Percentiles rank a stretch among this genome's conserved stretches.
phyloP scores from a whole-genome alignment of 2,329 filamentous ascomycete species.

The Sporothrix variecibatus region DNA sequence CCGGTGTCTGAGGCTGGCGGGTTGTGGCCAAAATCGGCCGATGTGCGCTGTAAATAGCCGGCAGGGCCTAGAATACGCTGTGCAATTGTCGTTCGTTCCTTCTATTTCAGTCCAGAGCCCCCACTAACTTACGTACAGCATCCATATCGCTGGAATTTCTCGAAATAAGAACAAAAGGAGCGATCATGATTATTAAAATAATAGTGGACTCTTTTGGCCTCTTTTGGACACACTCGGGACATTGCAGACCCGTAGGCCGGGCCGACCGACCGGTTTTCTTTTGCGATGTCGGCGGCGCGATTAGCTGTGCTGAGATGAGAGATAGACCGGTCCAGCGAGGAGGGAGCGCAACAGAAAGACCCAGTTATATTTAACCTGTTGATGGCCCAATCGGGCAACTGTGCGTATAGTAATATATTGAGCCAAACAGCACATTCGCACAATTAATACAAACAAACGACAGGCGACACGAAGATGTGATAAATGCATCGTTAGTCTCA shows the following conservation, averaged over 20 bases:
- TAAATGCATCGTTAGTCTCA: neutral
- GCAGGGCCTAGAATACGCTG: neutral
- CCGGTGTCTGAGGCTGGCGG: neutral
- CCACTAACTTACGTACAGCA: neutral
- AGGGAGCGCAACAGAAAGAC: neutral
- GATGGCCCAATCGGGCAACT: slow-evolving; percentile 12
- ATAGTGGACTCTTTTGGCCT: neutral
- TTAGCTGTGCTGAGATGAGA: neutral
- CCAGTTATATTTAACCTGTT: neutral
- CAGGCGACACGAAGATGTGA: neutral
- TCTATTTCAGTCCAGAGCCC: neutral
- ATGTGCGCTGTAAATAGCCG: neutral
- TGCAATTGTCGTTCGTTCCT: neutral
- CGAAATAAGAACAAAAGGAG: neutral
- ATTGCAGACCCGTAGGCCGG: slow-evolving; percentile 11
- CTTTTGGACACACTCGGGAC: neutral
- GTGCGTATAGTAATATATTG: neutral
- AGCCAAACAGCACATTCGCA: neutral
- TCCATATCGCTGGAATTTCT: neutral
- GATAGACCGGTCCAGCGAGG: neutral
- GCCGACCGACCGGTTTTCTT: slow-evolving; percentile 11
- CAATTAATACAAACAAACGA: neutral
- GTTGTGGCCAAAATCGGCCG: neutral
- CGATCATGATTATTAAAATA: neutral
- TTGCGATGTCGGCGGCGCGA: slow-evolving; percentile 20